phyloP scores from a whole-genome alignment of 768 basidiomycete species.

The Termitomyces sp. region DNA sequence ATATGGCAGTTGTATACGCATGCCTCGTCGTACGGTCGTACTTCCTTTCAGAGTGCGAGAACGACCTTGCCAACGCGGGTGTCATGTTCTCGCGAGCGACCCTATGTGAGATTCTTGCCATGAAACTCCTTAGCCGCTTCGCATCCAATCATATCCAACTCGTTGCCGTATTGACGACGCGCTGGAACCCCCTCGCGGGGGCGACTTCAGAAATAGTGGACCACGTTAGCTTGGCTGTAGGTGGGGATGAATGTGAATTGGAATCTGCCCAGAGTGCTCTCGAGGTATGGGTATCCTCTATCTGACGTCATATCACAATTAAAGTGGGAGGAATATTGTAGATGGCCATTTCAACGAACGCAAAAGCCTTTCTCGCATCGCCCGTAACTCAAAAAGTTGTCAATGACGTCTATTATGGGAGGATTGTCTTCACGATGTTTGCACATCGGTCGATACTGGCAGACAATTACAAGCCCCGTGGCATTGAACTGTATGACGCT shows the following conservation, averaged over 20 bases:
- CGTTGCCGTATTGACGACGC: constrained; percentile 72
- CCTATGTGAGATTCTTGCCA: constrained; percentile 85
- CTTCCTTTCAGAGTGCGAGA: constrained; percentile 66
- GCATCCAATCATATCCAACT: constrained; percentile 74
- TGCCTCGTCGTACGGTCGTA: constrained; percentile 77
- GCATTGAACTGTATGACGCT: constrained; percentile 70
- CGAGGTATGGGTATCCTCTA: constrained; percentile 54
- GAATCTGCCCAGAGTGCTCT: constrained; percentile 78
- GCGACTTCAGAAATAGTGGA: constrained; percentile 64
- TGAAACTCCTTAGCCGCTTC: constrained; percentile 78
- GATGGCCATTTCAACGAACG: constrained; percentile 86
- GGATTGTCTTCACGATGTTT: constrained; percentile 61
- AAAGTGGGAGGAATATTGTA: constrained; percentile 25
- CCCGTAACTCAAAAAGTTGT: constrained; percentile 86
- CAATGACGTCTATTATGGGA: constrained; percentile 83
- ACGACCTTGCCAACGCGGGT: constrained; percentile 73
- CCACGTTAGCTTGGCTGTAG: constrained; percentile 56
- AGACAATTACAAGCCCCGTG: constrained; percentile 84
- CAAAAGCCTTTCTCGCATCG: constrained; percentile 81
- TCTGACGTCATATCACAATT: background rate
- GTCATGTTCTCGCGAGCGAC: constrained; percentile 66
- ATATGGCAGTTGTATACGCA: constrained; percentile 71
- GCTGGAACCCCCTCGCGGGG: constrained; percentile 84
- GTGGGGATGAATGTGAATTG: constrained; percentile 57
- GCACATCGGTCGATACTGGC: constrained; percentile 73